Conservation (phyloP, 129 eudicot genomes). For the Escallonia rubra region DNA sequence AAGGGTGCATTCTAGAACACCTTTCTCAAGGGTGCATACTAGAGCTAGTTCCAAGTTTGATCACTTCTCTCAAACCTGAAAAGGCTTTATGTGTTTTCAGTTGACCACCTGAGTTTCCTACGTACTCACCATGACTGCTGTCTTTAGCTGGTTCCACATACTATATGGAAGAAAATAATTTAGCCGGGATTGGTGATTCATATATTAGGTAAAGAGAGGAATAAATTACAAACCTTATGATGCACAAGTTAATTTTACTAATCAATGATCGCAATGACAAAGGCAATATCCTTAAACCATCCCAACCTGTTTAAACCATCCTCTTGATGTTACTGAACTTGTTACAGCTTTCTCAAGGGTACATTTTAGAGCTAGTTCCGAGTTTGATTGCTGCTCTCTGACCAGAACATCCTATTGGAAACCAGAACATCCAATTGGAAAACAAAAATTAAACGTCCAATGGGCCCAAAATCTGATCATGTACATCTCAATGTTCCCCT, state of each 20-base stretch:
- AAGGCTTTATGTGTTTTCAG: too few species aligned
- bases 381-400: background rate
- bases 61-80: background rate
- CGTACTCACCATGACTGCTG: too few species aligned
- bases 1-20: background rate
- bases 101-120: too few species aligned
- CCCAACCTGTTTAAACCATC: conserved; percentile 16
- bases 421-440: too few species aligned
- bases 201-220: background rate
- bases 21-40: background rate
- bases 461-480: too few species aligned
- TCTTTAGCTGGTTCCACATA: too few species aligned
- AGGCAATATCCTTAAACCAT: too few species aligned
- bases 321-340: background rate
- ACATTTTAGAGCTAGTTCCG: background rate
- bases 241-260: background rate
- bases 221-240: background rate
- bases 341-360: background rate
- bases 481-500: background rate
- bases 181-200: too few species aligned
- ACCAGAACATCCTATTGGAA: conserved; percentile 30
- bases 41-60: background rate
- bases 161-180: too few species aligned
- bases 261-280: too few species aligned
- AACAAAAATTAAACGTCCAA: too few species aligned